Conservation (phyloP, 495 filamentous ascomycete genomes). For the Terfezia boudieri region DNA sequence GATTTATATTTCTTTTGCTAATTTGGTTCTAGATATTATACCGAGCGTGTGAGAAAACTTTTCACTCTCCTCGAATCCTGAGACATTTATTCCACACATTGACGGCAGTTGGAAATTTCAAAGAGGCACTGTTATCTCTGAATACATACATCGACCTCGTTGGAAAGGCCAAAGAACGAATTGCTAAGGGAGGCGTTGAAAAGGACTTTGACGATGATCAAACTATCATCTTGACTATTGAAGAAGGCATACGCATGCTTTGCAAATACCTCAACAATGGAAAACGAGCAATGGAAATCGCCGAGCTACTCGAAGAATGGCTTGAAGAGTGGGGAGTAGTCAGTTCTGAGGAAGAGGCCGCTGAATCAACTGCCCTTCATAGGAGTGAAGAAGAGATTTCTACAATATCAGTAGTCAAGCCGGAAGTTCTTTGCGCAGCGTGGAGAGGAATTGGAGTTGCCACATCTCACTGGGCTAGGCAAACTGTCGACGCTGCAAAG, state of each 20-base stretch:
- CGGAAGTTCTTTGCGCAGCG: constrained; percentile 35
- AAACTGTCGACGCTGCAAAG: constrained; percentile 47
- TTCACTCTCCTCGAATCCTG: constrained; percentile 72
- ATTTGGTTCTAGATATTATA: constrained; percentile 52
- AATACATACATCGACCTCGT: constrained; percentile 78
- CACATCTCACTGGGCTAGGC: constrained; percentile 62
- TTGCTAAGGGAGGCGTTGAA: constrained; percentile 52
- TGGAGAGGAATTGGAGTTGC: constrained; percentile 66
- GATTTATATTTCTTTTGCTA: not conserved
- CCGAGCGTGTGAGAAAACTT: constrained; percentile 71
- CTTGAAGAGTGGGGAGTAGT: constrained; percentile 25
- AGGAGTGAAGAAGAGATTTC: not conserved
- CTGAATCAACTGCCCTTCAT: constrained; percentile 19
- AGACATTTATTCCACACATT: constrained; percentile 79
- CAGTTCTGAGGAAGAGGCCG: constrained; percentile 13
- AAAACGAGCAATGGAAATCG: constrained; percentile 51
- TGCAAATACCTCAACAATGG: constrained; percentile 62
- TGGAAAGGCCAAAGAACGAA: constrained; percentile 52
- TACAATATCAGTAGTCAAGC: constrained; percentile 23
- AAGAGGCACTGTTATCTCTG: constrained; percentile 65
- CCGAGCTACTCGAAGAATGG: constrained; percentile 41
- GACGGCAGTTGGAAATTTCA: constrained; percentile 62
- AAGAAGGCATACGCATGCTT: constrained; percentile 56
- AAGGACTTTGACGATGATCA: constrained; percentile 55
- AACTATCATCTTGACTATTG: constrained; percentile 47